Conservation (phyloP, 1,284 basidiomycete genomes). For the Vanrija humicola region DNA sequence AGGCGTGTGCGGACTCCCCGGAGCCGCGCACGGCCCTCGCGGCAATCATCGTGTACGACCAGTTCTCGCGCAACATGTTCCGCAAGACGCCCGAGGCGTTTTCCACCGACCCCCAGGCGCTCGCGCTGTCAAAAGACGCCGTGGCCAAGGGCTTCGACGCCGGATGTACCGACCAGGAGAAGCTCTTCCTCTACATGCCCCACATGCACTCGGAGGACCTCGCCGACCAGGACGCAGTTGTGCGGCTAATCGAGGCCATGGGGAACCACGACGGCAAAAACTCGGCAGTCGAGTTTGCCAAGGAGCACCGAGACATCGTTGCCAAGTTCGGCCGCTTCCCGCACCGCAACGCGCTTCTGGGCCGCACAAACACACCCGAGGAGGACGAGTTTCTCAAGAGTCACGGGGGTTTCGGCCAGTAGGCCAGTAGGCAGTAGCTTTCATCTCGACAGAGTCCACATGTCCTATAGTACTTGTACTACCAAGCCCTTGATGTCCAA, state of each 20-base stretch:
- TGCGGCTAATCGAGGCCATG: background rate
- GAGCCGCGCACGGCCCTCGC: background rate
- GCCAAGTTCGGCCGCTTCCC: constrained; percentile 7
- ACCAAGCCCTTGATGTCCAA: too few species aligned
- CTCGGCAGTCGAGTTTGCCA: background rate
- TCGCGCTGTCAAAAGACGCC: constrained; percentile 1
- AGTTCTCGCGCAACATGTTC: constrained; percentile 12
- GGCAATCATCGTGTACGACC: constrained; percentile 4
- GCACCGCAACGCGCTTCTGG: constrained; percentile 5
- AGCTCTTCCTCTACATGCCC: constrained; percentile 10
- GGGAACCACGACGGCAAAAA: too few species aligned
- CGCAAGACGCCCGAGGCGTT: constrained; percentile 3
- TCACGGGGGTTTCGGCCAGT: constrained; percentile 3
- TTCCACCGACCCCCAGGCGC: constrained; percentile 5
- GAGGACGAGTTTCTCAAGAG: constrained; percentile 1
- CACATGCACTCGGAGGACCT: constrained; percentile 7
- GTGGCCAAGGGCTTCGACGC: constrained; percentile 4
- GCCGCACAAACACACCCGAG: constrained; percentile 1
- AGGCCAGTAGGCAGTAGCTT: background rate
- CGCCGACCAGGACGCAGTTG: constrained; percentile 4
- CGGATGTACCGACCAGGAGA: background rate
- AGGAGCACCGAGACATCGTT: constrained; percentile 6
- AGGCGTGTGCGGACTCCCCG: background rate
- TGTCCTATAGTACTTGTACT: too few species aligned
- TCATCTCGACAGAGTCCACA: too few species aligned